Conservation (phyloP, 495 filamentous ascomycete genomes). For the Staphylotrichum tortipilum region DNA sequence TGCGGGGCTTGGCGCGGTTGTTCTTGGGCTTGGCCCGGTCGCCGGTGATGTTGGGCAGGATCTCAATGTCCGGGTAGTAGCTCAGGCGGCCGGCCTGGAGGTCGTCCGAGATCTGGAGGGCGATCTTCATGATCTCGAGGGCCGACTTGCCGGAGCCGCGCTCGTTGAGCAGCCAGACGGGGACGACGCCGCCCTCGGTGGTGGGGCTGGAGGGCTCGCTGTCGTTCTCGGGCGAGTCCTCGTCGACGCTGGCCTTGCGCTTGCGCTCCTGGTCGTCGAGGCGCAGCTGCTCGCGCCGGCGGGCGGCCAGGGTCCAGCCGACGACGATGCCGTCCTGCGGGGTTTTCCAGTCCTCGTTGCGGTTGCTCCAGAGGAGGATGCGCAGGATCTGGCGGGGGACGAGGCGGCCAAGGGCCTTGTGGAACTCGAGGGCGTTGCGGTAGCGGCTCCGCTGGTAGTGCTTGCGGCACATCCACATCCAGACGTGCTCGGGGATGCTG, state of each 20-base stretch:
- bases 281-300: conserved; percentile 47
- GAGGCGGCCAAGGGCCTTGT: conserved; percentile 50
- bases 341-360: conserved; percentile 20
- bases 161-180: conserved; percentile 32
- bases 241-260: conserved; percentile 22
- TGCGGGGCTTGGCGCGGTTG: conserved; percentile 8
- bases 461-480: conserved; percentile 70
- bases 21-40: not conserved
- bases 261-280: conserved; percentile 24
- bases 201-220: conserved; percentile 1
- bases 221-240: conserved; percentile 15
- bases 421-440: conserved; percentile 51
- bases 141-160: conserved; percentile 31
- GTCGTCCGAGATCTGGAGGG: conserved; percentile 26
- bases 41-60: conserved; percentile 50
- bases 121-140: conserved; percentile 28
- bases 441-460: conserved; percentile 76
- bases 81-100: conserved; percentile 19
- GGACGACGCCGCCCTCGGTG: conserved; percentile 30
- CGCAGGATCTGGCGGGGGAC: conserved; percentile 49
- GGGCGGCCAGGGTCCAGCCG: conserved; percentile 40
- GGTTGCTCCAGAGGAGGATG: conserved; percentile 52
- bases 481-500: conserved; percentile 53
- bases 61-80: conserved; percentile 58
- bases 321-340: conserved; percentile 31